Percentiles rank a stretch among this genome's conserved stretches.
Evolutionary conservation across 1,284 basidiomycete genomes (phyloP).

Genomic region (Trichosporon sp.): DNA sequence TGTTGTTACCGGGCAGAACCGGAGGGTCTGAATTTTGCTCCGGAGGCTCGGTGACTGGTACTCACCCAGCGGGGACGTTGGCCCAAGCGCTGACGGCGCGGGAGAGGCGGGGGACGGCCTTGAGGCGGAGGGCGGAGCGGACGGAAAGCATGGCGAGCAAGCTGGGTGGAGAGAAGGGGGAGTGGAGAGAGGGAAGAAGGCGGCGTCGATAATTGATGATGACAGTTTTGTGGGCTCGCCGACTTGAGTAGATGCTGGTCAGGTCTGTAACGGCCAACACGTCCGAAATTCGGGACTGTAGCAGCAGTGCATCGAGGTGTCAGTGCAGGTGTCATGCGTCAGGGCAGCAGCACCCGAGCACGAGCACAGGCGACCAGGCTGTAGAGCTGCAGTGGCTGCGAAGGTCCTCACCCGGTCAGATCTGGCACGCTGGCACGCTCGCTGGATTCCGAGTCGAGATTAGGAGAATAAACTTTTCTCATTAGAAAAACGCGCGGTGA

Average conservation of each 20-base stretch:
- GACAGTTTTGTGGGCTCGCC: slow-evolving; percentile 6
- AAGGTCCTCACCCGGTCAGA: not conserved
- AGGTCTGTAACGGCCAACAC: not conserved
- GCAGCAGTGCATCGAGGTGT: not conserved
- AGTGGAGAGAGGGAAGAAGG: not conserved
- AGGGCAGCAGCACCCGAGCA: not conserved
- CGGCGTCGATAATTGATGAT: not conserved
- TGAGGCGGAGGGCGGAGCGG: slow-evolving; percentile 29
- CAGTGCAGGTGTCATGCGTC: not conserved
- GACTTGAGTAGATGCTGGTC: not conserved
- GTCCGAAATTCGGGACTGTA: slow-evolving; percentile 16
- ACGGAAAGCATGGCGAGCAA: slow-evolving; percentile 28
- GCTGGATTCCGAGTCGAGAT: slow-evolving; percentile 6
- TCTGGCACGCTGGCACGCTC: not conserved
- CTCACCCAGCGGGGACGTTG: slow-evolving; percentile 34
- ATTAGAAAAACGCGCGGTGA: slow-evolving; percentile 7
- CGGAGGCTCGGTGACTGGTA: not conserved
- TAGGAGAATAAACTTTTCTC: slow-evolving; percentile 6
- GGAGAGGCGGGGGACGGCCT: slow-evolving; percentile 27
- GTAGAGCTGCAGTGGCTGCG: not conserved
- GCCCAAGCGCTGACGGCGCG: slow-evolving; percentile 33
- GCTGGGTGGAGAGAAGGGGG: not conserved
- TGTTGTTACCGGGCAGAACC: slow-evolving; percentile 11
- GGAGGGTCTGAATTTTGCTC: not conserved
- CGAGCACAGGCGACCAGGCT: not conserved